Percentiles rank a stretch among this genome's conserved stretches.
phyloP scores from a whole-genome alignment of 2,329 filamentous ascomycete species.

The Hymenoscyphus albidus region DNA sequence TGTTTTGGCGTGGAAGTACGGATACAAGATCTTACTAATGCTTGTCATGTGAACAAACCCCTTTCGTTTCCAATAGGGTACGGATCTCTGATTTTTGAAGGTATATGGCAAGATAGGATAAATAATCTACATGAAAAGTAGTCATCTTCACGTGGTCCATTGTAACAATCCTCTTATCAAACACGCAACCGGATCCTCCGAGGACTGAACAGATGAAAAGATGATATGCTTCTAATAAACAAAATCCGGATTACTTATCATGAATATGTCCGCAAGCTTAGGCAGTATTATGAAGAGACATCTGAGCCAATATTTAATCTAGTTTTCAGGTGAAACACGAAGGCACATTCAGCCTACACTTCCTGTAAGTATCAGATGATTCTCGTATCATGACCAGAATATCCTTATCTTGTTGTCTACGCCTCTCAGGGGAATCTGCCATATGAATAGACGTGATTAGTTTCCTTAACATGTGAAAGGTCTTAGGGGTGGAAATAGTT shows the following conservation, averaged over 20 bases:
- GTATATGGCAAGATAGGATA: not conserved
- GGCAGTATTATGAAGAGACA: not conserved
- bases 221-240: not conserved
- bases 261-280: not conserved
- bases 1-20: too few species aligned
- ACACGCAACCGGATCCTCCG: conserved; percentile 8
- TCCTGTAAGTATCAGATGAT: not conserved
- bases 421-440: not conserved
- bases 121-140: not conserved
- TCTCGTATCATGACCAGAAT: not conserved
- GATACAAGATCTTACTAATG: too few species aligned
- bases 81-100: not conserved
- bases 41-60: not conserved
- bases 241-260: not conserved
- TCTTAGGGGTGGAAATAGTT: not conserved
- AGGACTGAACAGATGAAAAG: not conserved
- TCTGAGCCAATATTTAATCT: not conserved
- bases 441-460: not conserved
- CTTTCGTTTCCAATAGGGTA: not conserved
- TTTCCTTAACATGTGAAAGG: not conserved
- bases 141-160: conserved; percentile 3
- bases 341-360: not conserved
- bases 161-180: not conserved
- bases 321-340: not conserved
- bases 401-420: not conserved